phyloP scores from a whole-genome alignment of 768 basidiomycete species.

The Royoungia palumana region DNA sequence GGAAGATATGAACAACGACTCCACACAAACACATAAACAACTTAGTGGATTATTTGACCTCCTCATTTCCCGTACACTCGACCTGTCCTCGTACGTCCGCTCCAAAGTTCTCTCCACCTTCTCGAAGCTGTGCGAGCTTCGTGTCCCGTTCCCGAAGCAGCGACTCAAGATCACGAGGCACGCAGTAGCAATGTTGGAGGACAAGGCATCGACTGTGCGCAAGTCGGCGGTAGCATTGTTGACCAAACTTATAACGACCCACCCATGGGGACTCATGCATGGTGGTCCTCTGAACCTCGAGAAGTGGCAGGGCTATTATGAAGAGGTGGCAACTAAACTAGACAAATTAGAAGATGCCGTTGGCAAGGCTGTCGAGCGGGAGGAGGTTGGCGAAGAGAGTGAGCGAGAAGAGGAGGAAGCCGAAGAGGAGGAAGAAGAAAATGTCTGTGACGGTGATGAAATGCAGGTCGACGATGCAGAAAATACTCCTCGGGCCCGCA shows the following conservation, averaged over 20 bases:
- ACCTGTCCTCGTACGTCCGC: slow-evolving; percentile 87
- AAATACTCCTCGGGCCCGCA: slow-evolving; percentile 26
- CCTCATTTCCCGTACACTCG: slow-evolving; percentile 83
- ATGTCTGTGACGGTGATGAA: slow-evolving; percentile 26
- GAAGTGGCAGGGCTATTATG: slow-evolving; percentile 74
- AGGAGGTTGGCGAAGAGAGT: slow-evolving; percentile 31
- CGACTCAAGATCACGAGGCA: slow-evolving; percentile 69
- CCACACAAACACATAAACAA: slow-evolving; percentile 56
- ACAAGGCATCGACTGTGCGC: slow-evolving; percentile 87
- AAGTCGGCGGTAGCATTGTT: slow-evolving; percentile 78
- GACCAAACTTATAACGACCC: slow-evolving; percentile 72
- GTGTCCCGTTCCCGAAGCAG: slow-evolving; percentile 82
- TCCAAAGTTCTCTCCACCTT: slow-evolving; percentile 81
- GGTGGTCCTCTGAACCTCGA: slow-evolving; percentile 74
- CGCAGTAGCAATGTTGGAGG: slow-evolving; percentile 79
- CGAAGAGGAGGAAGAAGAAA: slow-evolving; percentile 17
- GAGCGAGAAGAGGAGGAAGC: slow-evolving; percentile 34
- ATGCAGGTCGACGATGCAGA: slow-evolving; percentile 25
- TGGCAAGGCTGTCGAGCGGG: slow-evolving; percentile 58
- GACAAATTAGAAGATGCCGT: slow-evolving; percentile 64
- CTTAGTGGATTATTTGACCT: slow-evolving; percentile 78
- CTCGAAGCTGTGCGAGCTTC: slow-evolving; percentile 71
- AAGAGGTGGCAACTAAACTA: slow-evolving; percentile 58
- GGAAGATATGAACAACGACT: slow-evolving; percentile 45
- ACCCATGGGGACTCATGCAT: slow-evolving; percentile 83